Base-by-base conservation (phyloP, 441 rosid genomes). In the Jatropha podagrica region DNA sequence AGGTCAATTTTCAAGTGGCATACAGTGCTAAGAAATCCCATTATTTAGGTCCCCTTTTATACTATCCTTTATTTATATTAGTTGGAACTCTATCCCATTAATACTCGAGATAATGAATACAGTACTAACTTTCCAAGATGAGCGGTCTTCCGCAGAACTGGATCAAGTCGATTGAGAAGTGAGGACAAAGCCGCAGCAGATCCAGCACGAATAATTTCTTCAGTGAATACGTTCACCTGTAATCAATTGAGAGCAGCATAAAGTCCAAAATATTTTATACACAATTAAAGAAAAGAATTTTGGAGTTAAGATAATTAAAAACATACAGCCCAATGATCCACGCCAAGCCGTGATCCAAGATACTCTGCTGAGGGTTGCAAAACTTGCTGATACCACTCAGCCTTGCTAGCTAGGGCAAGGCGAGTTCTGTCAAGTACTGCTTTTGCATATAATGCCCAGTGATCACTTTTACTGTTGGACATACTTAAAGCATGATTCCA, bases 391-490 rank as follows among this genome's bases (percentile, higher is more conserved):
- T 94, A 96, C 86, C 86, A 90, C 80, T 92, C 99, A 71, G 96
- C 97, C 85, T 91, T 96, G 87, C 85, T 83, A 78, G 95, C 77
- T 78, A 96, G 91, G 66, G 96, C 89, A 72, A 94, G 96, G 72
- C 98, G 95, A 65, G 96, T 94, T 87, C 99, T 92, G 81, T 96
- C 99, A 56, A 96, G 96, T 77, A 91, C 91, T 58, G 99, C 92
- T 85, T 96, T 96, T 48, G 98, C 94, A 85, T 87, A 94, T 78
- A 96, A 84, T 42, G 99, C 97, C 97, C 99, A 96, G 52, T 88
- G 79, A 81, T 82, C 84, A 74, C 80, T 86, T 86, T 82, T 86
- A 78, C 74, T 84, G 78, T 83, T 90, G 83, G 63, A 89, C 96
- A 90, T 90, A 76, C 72, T 83, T 63, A 89, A 80, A 67, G 97